These are phyloP conservation scores for Alternaria longipes DNA, from an alignment of 2,329 filamentous ascomycete species.

Conservation along the genomic window DNA sequence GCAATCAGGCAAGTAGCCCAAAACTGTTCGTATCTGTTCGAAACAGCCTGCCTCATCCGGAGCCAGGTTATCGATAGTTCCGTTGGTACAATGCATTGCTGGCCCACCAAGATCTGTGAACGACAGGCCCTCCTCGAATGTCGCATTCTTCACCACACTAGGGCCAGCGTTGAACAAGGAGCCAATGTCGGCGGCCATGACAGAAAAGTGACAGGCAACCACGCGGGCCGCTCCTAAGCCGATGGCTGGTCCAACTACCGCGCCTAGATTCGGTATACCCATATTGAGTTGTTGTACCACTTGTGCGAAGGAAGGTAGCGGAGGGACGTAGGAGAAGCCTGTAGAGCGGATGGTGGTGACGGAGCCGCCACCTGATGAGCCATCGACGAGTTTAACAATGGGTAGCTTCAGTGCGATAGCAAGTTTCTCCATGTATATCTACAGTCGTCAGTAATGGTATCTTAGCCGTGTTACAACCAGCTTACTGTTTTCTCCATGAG, in stretches of 20 bases:
- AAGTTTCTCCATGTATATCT: conserved; percentile 69
- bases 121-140: conserved; percentile 69
- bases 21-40: conserved; percentile 65
- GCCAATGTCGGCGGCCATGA: conserved; percentile 71
- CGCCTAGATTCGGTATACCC: conserved; percentile 71
- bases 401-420: conserved; percentile 66
- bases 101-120: conserved; percentile 69
- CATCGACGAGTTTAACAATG: conserved; percentile 71
- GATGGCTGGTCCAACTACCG: conserved; percentile 70
- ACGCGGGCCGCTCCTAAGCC: conserved; percentile 70
- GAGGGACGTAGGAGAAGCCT: conserved; percentile 69
- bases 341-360: conserved; percentile 66
- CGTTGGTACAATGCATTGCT: conserved; percentile 69
- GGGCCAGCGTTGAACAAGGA: conserved; percentile 71
- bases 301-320: conserved; percentile 62
- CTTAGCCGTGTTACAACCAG: not conserved
- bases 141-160: conserved; percentile 69
- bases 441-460: conserved; percentile 21
- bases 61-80: conserved; percentile 72
- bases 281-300: conserved; percentile 67
- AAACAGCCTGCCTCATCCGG: conserved; percentile 69
- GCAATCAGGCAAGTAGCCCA: conserved; percentile 67
- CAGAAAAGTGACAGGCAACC: conserved; percentile 70
- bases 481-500: conserved; percentile 64
- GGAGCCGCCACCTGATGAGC: conserved; percentile 69